These are phyloP conservation scores for Ceratocystis ficicola DNA, from an alignment of 2,329 filamentous ascomycete species.

Conservation along the genomic window DNA sequence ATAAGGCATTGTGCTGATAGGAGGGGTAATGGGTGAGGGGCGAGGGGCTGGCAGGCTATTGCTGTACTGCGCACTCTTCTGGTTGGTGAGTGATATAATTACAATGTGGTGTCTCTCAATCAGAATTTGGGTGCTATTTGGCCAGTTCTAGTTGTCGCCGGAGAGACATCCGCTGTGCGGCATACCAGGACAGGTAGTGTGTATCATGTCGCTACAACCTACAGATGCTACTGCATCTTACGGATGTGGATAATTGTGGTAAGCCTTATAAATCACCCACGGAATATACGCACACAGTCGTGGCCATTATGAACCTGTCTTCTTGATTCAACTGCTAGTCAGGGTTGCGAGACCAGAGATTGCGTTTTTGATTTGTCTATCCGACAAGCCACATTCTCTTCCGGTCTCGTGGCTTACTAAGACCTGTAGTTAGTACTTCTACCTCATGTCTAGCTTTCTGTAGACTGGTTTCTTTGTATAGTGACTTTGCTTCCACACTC, in stretches of 20 bases:
- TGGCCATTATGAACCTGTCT: background rate
- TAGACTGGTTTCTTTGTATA: too few relatives aligned
- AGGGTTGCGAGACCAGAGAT: background rate
- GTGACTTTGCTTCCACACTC: background rate
- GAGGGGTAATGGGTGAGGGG: background rate
- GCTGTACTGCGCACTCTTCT: background rate
- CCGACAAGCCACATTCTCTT: background rate
- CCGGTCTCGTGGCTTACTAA: background rate
- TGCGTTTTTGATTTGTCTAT: background rate
- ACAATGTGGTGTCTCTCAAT: background rate
- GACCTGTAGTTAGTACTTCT: background rate
- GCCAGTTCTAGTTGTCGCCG: background rate
- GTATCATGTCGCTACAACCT: background rate
- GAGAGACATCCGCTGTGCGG: background rate
- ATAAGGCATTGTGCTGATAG: background rate
- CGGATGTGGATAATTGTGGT: background rate
- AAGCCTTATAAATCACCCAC: background rate
- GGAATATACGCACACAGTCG: background rate
- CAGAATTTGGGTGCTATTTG: background rate
- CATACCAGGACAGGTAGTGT: background rate
- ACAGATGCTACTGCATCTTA: too few relatives aligned
- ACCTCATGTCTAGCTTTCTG: background rate
- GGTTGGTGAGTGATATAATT: background rate
- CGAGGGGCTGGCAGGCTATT: background rate
- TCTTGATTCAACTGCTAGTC: background rate